Evolutionary conservation across 805 yeast species (phyloP).

Genomic region (Myxozyma nipponensis): DNA sequence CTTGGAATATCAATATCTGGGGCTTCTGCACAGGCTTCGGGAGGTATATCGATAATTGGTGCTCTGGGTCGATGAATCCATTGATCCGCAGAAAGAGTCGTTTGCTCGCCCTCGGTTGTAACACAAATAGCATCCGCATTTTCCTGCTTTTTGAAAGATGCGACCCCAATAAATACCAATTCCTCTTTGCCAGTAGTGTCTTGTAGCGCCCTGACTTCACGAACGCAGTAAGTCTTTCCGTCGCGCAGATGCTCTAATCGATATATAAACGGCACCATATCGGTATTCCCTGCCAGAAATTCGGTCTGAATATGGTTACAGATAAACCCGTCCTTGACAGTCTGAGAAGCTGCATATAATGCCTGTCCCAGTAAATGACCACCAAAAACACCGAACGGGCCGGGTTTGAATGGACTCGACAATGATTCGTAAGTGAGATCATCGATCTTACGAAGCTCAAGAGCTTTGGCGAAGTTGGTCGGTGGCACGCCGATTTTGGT

Average conservation of each 20-base stretch:
- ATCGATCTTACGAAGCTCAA: constrained; percentile 3
- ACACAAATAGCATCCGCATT: background rate
- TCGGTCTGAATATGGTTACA: constrained; percentile 12
- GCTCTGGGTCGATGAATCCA: constrained; percentile 11
- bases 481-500: constrained; percentile 1
- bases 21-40: constrained; percentile 5
- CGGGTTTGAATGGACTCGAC: constrained; percentile 7
- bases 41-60: constrained; percentile 5
- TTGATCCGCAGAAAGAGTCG: background rate
- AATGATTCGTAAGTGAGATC: background rate
- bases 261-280: constrained; percentile 10
- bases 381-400: constrained; percentile 13
- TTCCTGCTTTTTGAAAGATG: constrained; percentile 6
- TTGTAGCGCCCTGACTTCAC: constrained; percentile 11
- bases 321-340: constrained; percentile 1
- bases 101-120: background rate
- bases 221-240: constrained; percentile 8
- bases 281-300: constrained; percentile 8
- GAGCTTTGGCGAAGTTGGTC: constrained; percentile 8
- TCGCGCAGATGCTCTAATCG: constrained; percentile 8
- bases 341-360: constrained; percentile 12
- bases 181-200: background rate
- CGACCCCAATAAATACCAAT: constrained; percentile 1
- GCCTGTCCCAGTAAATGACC: constrained; percentile 21
- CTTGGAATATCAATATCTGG: constrained; percentile 17